Evolutionary conservation across 202 grass and related monocot genomes (phyloP), one percentile per base, ranked within the genome.

Genomic region (Brachypodium distachyon): DNA sequence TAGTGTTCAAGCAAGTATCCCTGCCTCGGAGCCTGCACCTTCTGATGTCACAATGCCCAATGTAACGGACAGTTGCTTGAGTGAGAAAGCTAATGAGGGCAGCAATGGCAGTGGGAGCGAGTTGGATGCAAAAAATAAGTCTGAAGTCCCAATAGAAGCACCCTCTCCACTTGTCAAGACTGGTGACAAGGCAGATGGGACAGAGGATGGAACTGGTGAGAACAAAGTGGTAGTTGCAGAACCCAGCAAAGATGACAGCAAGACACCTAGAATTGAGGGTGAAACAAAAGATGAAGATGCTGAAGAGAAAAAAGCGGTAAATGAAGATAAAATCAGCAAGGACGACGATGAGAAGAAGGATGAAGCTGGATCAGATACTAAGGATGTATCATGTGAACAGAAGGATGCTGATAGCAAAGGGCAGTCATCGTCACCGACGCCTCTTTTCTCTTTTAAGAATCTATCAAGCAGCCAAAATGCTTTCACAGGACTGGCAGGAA

Each of bases 391-490:
- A 50, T 27, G 41, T 43, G 68, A 66, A 72, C 84, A 75, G 52
- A 81, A 84, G 63, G 77, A 78, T 26, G 73, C 53, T 60, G 86
- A 80, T 70, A 80, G 67, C 46, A 61, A 80, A 46, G 88, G 83
- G 56, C 83, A 85, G 19, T 22, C 72, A 52, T 63, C 70, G 75
- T 78, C 67, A 64, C 13, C 55, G 3, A 28, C 75, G 48, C 78
- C 75, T 44, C 77, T 87, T 3, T 80, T 85, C 76, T 90, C 78
- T 34, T 87, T 90, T 60, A 82, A 71, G 40, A 78, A 87, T 27
- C 47, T 97, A 57, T 97, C 91, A 67, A 94, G 94, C 77, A 78
- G 94, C 44, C 83, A 97, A 87, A 97, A 91, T 70, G 94, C 94
- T 65, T 97, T 97, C 75, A 88, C 85, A 33, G 90, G 93, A 29